Percentiles rank a stretch among this genome's conserved stretches.
These are phyloP conservation scores for Agaricus blazei DNA, from an alignment of 768 basidiomycete species.

Conservation along the genomic window DNA sequence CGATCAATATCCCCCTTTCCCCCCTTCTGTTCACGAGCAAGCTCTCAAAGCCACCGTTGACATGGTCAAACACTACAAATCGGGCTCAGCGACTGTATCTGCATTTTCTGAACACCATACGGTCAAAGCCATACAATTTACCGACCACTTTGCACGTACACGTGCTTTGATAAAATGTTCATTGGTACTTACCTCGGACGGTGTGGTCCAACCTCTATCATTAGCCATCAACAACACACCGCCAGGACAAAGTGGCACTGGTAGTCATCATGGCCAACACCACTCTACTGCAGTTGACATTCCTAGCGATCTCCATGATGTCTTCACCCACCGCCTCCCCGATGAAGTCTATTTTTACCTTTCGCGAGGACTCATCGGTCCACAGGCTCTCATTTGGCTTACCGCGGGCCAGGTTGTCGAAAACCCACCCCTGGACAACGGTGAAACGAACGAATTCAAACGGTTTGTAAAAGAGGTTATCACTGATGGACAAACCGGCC, in stretches of 20 bases:
- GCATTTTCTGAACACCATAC: constrained; percentile 77
- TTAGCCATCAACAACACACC: constrained; percentile 54
- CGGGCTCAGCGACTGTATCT: constrained; percentile 74
- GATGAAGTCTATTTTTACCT: constrained; percentile 97
- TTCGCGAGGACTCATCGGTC: constrained; percentile 84
- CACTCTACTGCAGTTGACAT: constrained; percentile 84
- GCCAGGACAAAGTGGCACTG: constrained; percentile 25
- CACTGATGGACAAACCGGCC: constrained; percentile 91
- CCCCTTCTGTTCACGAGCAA: constrained; percentile 76
- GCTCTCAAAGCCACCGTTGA: constrained; percentile 83
- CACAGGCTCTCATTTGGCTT: constrained; percentile 93
- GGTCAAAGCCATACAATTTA: constrained; percentile 75
- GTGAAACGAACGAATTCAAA: constrained; percentile 91
- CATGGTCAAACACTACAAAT: constrained; percentile 90
- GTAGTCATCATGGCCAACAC: constrained; percentile 54
- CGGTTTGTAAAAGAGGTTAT: constrained; percentile 95
- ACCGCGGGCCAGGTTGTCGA: constrained; percentile 83
- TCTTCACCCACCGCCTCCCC: constrained; percentile 90
- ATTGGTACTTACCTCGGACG: constrained; percentile 85
- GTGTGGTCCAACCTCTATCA: constrained; percentile 74
- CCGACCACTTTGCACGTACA: constrained; percentile 84
- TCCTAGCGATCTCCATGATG: constrained; percentile 86
- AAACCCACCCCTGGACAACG: constrained; percentile 87
- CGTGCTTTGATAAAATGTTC: constrained; percentile 91
- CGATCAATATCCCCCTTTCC: constrained; percentile 74